Percentiles rank a stretch among this genome's conserved stretches.
phyloP scores from a whole-genome alignment of 148 eudicot genomes.

The Chenopodium berlandieri region DNA sequence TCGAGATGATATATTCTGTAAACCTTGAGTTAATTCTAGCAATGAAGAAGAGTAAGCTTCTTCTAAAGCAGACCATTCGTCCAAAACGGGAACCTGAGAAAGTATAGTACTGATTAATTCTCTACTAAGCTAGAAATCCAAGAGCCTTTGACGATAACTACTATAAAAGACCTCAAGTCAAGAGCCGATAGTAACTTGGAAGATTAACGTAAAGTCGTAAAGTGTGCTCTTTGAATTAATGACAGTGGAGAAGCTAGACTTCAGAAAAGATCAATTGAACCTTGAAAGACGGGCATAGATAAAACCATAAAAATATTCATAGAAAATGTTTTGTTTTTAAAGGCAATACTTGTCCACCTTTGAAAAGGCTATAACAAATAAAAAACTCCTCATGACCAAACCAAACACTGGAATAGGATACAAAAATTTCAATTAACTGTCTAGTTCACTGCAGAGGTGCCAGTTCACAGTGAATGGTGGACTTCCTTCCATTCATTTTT shows the following conservation, averaged over 20 bases:
- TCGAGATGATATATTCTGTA: constrained; percentile 54
- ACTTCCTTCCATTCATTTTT: not conserved
- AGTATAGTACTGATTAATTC: constrained; percentile 4
- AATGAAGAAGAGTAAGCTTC: constrained; percentile 55
- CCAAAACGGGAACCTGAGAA: constrained; percentile 61
- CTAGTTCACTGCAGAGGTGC: not conserved
- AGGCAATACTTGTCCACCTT: too few relatives aligned
- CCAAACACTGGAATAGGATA: not conserved
- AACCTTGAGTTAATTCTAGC: constrained; percentile 45
- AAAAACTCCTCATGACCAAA: not conserved
- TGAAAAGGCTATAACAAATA: not conserved
- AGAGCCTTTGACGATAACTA: not conserved
- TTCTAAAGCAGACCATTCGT: constrained; percentile 70
- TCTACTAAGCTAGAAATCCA: not conserved
- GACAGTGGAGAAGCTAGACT: not conserved
- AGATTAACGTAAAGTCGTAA: not conserved
- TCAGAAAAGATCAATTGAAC: not conserved
- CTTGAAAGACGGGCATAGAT: not conserved
- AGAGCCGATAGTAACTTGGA: not conserved
- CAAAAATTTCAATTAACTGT: not conserved
- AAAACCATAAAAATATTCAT: too few relatives aligned
- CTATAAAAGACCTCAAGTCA: not conserved
- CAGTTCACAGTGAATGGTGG: not conserved
- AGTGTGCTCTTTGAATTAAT: not conserved
- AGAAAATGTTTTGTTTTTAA: too few relatives aligned